These are phyloP conservation scores for Fusarium ambrosium DNA, from an alignment of 2,329 filamentous ascomycete genomes.

Conservation along the genomic window DNA sequence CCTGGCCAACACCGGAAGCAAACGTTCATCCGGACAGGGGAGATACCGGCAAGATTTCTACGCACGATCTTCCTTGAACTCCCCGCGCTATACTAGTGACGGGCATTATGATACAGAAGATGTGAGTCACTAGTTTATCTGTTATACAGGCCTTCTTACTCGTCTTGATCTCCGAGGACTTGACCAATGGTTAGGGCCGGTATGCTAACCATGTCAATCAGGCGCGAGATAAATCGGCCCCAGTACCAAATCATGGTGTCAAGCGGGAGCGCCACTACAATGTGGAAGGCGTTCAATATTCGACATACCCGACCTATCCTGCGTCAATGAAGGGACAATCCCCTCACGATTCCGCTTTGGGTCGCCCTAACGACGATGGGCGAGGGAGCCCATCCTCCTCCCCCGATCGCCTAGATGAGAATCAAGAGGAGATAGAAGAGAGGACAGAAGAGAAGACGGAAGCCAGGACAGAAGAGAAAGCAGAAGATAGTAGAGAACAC, in stretches of 20 bases:
- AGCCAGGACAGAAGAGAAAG: too few species aligned
- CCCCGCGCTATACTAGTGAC: not conserved
- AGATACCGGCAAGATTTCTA: not conserved
- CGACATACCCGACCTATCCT: not conserved
- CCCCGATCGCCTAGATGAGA: not conserved
- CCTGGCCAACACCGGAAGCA: too few species aligned
- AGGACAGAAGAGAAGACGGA: not conserved
- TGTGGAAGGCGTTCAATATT: not conserved
- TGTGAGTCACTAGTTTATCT: not conserved
- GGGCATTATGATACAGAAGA: not conserved
- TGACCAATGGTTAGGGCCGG: not conserved
- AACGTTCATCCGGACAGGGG: not conserved
- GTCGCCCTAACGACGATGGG: not conserved
- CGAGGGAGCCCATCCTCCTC: not conserved
- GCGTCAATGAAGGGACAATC: not conserved
- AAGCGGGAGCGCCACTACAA: too few species aligned
- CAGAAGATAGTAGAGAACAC: too few species aligned
- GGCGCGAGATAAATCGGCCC: not conserved
- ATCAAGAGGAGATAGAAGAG: not conserved
- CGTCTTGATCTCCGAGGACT: not conserved
- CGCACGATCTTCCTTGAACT: not conserved
- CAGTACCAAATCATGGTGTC: not conserved
- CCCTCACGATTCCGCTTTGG: not conserved
- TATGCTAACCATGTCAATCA: not conserved
- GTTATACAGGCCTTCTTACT: not conserved